Evolutionary conservation across 176 grass and related monocot genomes (phyloP).

Genomic region (Urochloa ruziziensis): DNA sequence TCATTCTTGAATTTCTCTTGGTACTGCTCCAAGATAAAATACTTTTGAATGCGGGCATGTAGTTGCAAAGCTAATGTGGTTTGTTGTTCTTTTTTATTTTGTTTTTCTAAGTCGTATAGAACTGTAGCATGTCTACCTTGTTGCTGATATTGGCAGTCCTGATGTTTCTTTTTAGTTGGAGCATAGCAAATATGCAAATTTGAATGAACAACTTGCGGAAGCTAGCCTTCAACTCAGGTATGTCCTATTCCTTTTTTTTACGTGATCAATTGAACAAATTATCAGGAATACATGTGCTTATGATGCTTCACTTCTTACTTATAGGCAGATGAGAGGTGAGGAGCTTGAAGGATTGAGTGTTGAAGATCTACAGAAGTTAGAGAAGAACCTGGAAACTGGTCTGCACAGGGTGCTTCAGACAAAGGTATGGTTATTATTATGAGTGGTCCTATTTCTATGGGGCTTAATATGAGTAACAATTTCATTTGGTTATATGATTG

Average conservation of each 20-base stretch:
- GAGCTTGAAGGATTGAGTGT: conserved; percentile 76
- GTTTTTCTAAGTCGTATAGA: neutral
- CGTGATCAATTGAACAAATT: neutral
- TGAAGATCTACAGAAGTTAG: conserved; percentile 80
- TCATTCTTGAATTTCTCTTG: neutral
- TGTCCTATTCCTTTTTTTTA: conserved; percentile 31
- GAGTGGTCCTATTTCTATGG: neutral
- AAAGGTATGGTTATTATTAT: conserved; percentile 49
- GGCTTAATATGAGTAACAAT: neutral
- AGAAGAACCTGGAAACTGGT: conserved; percentile 81
- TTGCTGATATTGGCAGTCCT: conserved; percentile 12
- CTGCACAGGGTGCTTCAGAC: conserved; percentile 70
- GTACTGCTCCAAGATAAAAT: neutral
- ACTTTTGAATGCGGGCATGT: neutral
- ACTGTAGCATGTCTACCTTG: neutral
- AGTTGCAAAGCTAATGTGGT: neutral
- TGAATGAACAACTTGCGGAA: conserved; percentile 79
- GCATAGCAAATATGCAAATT: conserved; percentile 67
- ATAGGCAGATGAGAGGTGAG: conserved; percentile 97
- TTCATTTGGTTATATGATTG: conserved; percentile 19
- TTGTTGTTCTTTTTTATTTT: neutral
- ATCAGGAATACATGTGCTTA: conserved; percentile 18
- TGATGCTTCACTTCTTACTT: conserved; percentile 11
- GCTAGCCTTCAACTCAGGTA: conserved; percentile 74
- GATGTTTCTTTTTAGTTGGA: conserved; percentile 57